Evolutionary conservation across 139 green algal species (phyloP).

Genomic region (Chlamydomonas asymmetrica): DNA sequence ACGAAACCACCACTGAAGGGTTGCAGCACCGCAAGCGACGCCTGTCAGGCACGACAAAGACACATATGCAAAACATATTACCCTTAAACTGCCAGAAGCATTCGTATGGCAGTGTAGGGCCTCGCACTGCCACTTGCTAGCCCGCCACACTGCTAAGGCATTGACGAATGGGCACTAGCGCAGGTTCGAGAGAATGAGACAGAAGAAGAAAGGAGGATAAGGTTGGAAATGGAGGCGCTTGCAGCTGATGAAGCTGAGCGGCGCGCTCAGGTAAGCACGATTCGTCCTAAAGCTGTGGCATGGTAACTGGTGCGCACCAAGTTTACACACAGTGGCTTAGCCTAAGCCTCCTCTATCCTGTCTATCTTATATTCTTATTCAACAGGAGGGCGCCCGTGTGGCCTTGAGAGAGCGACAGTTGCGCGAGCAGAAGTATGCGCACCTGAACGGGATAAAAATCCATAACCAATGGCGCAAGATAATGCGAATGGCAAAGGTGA

Average conservation of each 20-base stretch:
- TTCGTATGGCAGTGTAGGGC: too few species aligned
- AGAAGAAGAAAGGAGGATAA: constrained; percentile 54
- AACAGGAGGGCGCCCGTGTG: constrained; percentile 46
- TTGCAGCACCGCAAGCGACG: background rate
- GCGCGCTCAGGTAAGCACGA: constrained; percentile 28
- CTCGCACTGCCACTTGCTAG: too few species aligned
- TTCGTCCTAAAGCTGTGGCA: background rate
- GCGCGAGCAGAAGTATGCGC: constrained; percentile 70
- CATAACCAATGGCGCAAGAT: constrained; percentile 89
- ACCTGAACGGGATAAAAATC: constrained; percentile 81
- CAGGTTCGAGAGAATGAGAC: constrained; percentile 58
- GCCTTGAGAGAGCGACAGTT: constrained; percentile 52
- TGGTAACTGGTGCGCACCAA: background rate
- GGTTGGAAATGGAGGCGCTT: constrained; percentile 66
- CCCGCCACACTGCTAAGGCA: too few species aligned
- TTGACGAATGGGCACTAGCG: background rate
- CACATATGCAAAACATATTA: too few species aligned
- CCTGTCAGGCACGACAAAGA: too few species aligned
- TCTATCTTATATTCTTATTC: background rate
- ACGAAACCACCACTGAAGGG: background rate
- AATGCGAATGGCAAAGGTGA: constrained; percentile 81
- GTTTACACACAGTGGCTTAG: background rate
- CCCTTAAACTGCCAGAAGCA: too few species aligned
- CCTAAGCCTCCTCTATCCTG: background rate
- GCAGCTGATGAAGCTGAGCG: constrained; percentile 58